Percentiles rank a stretch among this genome's conserved stretches.
phyloP scores from a whole-genome alignment of 2,329 filamentous ascomycete genomes.

The Fusarium fujikuroi region DNA sequence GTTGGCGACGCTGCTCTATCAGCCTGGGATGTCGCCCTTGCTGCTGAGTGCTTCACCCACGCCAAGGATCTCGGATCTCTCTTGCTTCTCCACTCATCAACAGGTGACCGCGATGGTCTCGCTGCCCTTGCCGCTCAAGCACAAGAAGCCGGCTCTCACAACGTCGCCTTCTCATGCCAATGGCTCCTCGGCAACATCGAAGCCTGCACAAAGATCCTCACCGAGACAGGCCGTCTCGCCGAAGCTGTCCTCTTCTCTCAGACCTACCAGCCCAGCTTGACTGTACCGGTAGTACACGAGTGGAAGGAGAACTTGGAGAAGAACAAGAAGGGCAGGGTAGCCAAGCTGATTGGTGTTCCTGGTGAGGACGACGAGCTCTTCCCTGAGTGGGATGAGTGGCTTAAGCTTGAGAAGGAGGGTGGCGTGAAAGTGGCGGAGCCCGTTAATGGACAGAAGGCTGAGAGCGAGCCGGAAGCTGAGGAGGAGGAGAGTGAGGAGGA shows the following conservation, averaged over 20 bases:
- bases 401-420: conserved; percentile 82
- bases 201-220: conserved; percentile 81
- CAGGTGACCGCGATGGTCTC: conserved; percentile 80
- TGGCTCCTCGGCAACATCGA: conserved; percentile 89
- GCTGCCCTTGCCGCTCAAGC: conserved; percentile 78
- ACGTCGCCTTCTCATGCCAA: conserved; percentile 89
- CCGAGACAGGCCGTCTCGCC: conserved; percentile 79
- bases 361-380: conserved; percentile 89
- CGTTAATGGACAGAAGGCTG: conserved; percentile 40
- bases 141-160: conserved; percentile 81
- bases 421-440: conserved; percentile 47
- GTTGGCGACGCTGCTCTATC: conserved; percentile 91
- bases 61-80: conserved; percentile 92
- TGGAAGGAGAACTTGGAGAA: conserved; percentile 91
- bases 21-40: conserved; percentile 87
- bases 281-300: conserved; percentile 71
- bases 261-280: conserved; percentile 89
- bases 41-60: conserved; percentile 91
- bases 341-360: conserved; percentile 84
- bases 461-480: conserved; percentile 37
- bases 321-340: conserved; percentile 84
- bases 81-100: conserved; percentile 88
- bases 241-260: conserved; percentile 94
- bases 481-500: conserved; percentile 42
- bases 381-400: conserved; percentile 94